phyloP scores from a whole-genome alignment of 352 stramenopile species.

The Pythium plurisporium region DNA sequence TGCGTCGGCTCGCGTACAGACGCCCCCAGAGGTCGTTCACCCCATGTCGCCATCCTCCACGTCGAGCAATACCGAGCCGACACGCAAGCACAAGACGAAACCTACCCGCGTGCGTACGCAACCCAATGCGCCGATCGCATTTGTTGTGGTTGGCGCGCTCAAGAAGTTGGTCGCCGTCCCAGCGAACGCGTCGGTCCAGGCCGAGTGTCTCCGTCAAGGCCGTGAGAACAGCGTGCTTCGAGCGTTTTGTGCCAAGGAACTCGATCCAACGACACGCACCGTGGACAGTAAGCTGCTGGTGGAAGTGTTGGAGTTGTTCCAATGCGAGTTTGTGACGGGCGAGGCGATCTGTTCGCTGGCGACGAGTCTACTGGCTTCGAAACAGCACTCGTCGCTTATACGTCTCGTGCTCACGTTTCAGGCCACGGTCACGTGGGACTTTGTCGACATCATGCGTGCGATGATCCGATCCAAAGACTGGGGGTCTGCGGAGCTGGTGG shows the following conservation, averaged over 20 bases:
- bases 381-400: constrained; percentile 48
- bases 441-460: constrained; percentile 25
- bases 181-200: not conserved
- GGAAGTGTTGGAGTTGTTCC: constrained; percentile 55
- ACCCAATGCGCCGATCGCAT: constrained; percentile 45
- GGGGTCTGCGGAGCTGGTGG: constrained; percentile 47
- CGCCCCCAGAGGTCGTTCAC: not conserved
- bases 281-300: constrained; percentile 52
- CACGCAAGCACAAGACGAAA: constrained; percentile 32
- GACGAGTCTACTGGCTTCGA: constrained; percentile 28
- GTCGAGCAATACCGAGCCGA: constrained; percentile 15
- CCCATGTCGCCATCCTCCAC: not conserved
- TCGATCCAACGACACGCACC: constrained; percentile 4
- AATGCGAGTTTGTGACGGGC: constrained; percentile 29
- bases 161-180: constrained; percentile 24
- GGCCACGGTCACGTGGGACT: constrained; percentile 27
- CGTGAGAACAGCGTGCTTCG: constrained; percentile 25
- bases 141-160: constrained; percentile 48
- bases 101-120: constrained; percentile 18
- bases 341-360: constrained; percentile 21
- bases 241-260: constrained; percentile 27
- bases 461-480: constrained; percentile 59
- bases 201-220: constrained; percentile 18
- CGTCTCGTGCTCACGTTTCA: constrained; percentile 38
- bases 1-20: not conserved